Base-by-base conservation (phyloP, 345 rosid genomes). In the Angophora floribunda region DNA sequence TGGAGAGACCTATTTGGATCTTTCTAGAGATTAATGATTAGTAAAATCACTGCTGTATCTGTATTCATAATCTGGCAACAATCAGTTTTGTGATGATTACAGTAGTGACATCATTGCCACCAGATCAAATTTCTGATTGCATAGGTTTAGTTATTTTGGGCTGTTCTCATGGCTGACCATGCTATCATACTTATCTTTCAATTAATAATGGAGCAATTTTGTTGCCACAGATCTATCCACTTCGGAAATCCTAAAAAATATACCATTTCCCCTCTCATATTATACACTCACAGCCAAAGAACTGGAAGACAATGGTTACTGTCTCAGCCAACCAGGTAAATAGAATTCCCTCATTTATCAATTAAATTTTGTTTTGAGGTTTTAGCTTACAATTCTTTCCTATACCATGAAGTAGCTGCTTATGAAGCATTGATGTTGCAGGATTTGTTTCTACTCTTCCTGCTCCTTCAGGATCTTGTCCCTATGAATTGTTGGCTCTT, bases 291-390 rank as follows among this genome's bases (percentile, higher is more conserved):
- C 94, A 32, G 91, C 93, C 59, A 94, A 93, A 90, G 95, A 98
- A 92, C 88, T 97, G 91, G 96, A 96, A 91, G 95, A 93, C 88
- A 98, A 96, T 93, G 96, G 97, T 90, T 97, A 95, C 92, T 91
- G 89, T 90, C 90, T 88, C 89, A 91, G 93, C 89, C 93, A 93
- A 90, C 86, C 93, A 87, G 99, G 99, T 98, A 86, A 87, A 14
- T 17, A 85, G 86, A 67, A 70, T 87, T 41, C 26, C 86, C 45
- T 89, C 57, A 26, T 59, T n/a, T 44, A 55, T 84, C 61, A 85
- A 87, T 91, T 24, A 41, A 87, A 87, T 70, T 89, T 86, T 51
- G 30, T 87, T 75, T 75, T 26, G 17, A 75, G 36, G 82, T 13
- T 36, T 36, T 75, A 36, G 82, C 82, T 75, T 9, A 75, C 82